Base-by-base conservation (phyloP, 225 moss, liverwort and hornwort genomes). In the Sphagnum contortum region DNA sequence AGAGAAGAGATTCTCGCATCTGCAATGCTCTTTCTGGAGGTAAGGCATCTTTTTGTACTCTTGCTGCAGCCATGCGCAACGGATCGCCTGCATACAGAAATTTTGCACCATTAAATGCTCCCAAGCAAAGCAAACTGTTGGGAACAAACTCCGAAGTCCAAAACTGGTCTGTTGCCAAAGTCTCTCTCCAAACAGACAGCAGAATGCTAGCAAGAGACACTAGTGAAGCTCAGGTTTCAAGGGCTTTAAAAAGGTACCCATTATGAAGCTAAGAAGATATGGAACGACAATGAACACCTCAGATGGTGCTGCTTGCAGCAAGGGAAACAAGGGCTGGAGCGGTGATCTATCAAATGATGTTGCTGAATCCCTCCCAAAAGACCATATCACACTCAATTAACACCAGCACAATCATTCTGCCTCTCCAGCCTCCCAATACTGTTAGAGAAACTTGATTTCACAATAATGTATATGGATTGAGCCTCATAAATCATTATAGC, bases 331-430 rank as follows among this genome's bases (percentile, higher is more conserved):
- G 4, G 89, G 91, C 59, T 86, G 89, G 68, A 98, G 69, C 49
- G 75, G 96, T 44, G 93, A 89, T 50, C 71, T 79, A 68, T 77
- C 83, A 73, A 98, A 88, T 69, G 80, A 79, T 9, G 96, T 98
- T 7, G 86, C 86, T 87, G 56, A 48, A 63, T 61, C 67, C 57
- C 60, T 11, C 44, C 56, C 53, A 64, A 12, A 65, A 65, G 52
- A 3, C 51, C 47, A 61, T 12, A 68, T 29, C 29, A 29, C 29
- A 29, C 29, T 29, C 29, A 29, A 29, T 29, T 29, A 29, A 29
- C 29, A 29, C 0, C 29, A 29, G 29, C 29, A 29, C 29, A 29
- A 29, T 29, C 29, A 29, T 29, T 29, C 29, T 29, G 29, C 29
- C 29, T 29, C 29, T 29, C 29, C 29, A 29, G 29, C 29, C 29